Conservation (phyloP, 164 flowering plant genomes). For the Berberis thunbergii region DNA sequence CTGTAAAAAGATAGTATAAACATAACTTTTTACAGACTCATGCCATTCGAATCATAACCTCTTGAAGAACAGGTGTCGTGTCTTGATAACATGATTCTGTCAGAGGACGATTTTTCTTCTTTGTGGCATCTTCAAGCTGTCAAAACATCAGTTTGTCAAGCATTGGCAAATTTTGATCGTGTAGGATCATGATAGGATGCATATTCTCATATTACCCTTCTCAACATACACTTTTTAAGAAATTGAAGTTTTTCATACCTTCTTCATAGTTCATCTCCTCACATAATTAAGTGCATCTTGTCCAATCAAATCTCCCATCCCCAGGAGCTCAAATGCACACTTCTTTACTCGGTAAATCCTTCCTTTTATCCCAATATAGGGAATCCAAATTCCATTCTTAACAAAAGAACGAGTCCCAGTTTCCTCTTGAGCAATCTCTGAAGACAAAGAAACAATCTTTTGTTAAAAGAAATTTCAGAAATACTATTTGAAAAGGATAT, state of each 20-base stretch:
- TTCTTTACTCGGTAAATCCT: slow-evolving; percentile 48
- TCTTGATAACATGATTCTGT: slow-evolving; percentile 47
- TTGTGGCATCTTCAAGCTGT: slow-evolving; percentile 73
- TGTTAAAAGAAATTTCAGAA: too few species aligned
- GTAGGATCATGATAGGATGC: too few species aligned
- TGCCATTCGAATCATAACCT: slow-evolving; percentile 64
- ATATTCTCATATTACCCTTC: too few species aligned
- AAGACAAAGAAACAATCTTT: neutral
- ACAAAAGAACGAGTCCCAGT: slow-evolving; percentile 83
- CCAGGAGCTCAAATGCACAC: slow-evolving; percentile 76
- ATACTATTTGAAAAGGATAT: too few species aligned
- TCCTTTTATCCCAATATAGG: slow-evolving; percentile 46
- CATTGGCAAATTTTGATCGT: too few species aligned
- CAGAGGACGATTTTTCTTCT: slow-evolving; percentile 26
- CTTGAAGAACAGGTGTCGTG: slow-evolving; percentile 47
- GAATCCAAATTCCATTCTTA: slow-evolving; percentile 56
- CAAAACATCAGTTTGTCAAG: slow-evolving; percentile 6
- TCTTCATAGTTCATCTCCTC: slow-evolving; percentile 41
- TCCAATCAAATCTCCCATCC: slow-evolving; percentile 59
- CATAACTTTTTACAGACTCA: too few species aligned
- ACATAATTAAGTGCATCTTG: slow-evolving; percentile 59
- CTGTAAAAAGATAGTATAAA: too few species aligned
- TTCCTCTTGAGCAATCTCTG: slow-evolving; percentile 69
- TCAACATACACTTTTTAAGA: neutral
- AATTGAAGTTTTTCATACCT: slow-evolving; percentile 24